Evolutionary conservation across 2,329 filamentous ascomycete genomes (phyloP), one percentile per base, ranked within the genome.

Genomic region (Epichloe hybrida): DNA sequence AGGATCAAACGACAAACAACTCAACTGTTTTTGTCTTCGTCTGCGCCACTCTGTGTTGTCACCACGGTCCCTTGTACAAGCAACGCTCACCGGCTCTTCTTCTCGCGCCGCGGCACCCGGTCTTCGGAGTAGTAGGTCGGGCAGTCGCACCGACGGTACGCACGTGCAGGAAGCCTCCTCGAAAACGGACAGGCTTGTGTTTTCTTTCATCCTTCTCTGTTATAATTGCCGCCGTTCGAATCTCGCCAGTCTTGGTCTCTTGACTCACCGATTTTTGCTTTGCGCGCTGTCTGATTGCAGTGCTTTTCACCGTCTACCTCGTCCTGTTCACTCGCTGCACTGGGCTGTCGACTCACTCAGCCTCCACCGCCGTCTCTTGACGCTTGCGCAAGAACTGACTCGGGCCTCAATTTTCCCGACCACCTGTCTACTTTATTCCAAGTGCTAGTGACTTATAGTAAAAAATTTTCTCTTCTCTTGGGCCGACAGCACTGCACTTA

Each of bases 61-160:
- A 20, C 27, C 11, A 21, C 38, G 38, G 3, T 12, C 27, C n/a
- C 38, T 48, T 8, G 46, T n/a, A 48, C 36, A 23, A 12, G 36
- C 37, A 31, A 39, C 13, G 37, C 35, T 13, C 6, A 41, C 15
- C 46, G 38, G 46, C 50, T 48, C 35, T n/a, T 40, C 9, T 46
- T 40, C n/a, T 52, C 35, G 50, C 50, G 46, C 46, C 39, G 46
- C 40, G 27, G 15, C 41, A 35, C 48, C 45, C 35, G 23, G 35
- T 44, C 31, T 37, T 44, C 37, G 39, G 44, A 43, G 31, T 15
- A 43, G 15, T 11, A 51, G 38, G 39, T 38, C 45, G 39, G 40
- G 11, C 43, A 40, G 41, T 34, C 35, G 50, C 41, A 51, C 40
- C 50, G 34, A 48, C 44, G n/a, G 36, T 43, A 51, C 50, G 45